Evolutionary conservation across 352 stramenopile genomes (phyloP).

Genomic region (Globisporangium spiculum): DNA sequence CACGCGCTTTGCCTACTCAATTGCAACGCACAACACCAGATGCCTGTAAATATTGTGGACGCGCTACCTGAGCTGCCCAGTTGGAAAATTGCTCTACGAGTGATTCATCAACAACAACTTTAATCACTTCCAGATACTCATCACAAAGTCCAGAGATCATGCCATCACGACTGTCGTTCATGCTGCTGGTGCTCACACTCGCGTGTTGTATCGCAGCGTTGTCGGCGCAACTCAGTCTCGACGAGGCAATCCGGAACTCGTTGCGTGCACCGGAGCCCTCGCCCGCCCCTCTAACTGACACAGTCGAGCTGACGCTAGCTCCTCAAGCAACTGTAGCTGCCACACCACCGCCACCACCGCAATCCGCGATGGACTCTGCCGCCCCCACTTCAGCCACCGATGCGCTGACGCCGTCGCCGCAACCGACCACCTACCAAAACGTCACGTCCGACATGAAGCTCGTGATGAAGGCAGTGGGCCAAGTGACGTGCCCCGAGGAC

Average conservation of each 20-base stretch:
- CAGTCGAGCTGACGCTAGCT: neutral
- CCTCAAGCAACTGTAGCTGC: neutral
- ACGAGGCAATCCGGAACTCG: slow-evolving; percentile 10
- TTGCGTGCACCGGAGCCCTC: slow-evolving; percentile 2
- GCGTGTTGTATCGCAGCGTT: slow-evolving; percentile 8
- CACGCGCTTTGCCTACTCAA: neutral
- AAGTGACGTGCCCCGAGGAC: slow-evolving; percentile 12
- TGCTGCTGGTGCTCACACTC: neutral
- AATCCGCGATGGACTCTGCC: neutral
- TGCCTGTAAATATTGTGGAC: neutral
- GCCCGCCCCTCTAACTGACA: neutral
- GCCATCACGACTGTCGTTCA: neutral
- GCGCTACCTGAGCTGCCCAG: neutral
- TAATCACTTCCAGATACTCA: neutral
- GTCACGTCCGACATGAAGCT: slow-evolving; percentile 21
- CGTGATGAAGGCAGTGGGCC: slow-evolving; percentile 13
- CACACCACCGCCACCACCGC: too few relatives aligned
- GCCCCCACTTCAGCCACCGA: neutral
- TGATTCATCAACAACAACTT: neutral
- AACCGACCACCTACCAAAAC: slow-evolving; percentile 12
- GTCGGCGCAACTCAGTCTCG: slow-evolving; percentile 9
- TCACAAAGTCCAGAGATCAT: neutral
- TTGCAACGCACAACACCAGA: neutral
- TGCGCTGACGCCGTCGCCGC: neutral
- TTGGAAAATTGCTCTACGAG: neutral